phyloP scores from a whole-genome alignment of 139 green algal species.

The Closterium sp. region DNA sequence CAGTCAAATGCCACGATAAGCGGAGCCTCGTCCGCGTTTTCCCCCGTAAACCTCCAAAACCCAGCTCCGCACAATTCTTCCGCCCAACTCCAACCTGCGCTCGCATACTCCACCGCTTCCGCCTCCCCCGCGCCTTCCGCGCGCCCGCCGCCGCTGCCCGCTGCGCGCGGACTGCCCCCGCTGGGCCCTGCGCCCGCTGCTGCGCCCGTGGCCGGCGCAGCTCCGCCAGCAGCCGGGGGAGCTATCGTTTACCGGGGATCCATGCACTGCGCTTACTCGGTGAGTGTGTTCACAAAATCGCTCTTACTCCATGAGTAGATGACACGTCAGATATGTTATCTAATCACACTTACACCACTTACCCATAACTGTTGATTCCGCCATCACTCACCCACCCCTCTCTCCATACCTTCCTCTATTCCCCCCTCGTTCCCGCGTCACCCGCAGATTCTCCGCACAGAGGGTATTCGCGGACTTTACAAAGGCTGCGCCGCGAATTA shows the following conservation, averaged over 20 bases:
- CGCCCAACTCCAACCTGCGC: background rate
- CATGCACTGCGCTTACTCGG: conserved; percentile 2
- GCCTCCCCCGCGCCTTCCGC: background rate
- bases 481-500: conserved; percentile 64
- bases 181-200: background rate
- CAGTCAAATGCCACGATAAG: background rate
- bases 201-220: background rate
- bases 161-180: background rate
- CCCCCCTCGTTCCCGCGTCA: background rate
- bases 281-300: background rate
- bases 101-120: background rate
- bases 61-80: background rate
- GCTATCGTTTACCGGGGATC: background rate
- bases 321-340: too few species aligned
- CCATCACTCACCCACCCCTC: too few species aligned
- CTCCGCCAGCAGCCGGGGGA: background rate
- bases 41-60: background rate
- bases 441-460: conserved; percentile 16
- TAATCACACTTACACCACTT: too few species aligned
- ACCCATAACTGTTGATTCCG: background rate
- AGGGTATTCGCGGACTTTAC: background rate
- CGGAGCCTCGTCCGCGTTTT: background rate
- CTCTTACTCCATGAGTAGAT: too few species aligned
- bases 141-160: background rate
- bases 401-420: background rate